These are phyloP conservation scores for Fusarium sp. DNA, from an alignment of 2,329 filamentous ascomycete species.

Conservation along the genomic window DNA sequence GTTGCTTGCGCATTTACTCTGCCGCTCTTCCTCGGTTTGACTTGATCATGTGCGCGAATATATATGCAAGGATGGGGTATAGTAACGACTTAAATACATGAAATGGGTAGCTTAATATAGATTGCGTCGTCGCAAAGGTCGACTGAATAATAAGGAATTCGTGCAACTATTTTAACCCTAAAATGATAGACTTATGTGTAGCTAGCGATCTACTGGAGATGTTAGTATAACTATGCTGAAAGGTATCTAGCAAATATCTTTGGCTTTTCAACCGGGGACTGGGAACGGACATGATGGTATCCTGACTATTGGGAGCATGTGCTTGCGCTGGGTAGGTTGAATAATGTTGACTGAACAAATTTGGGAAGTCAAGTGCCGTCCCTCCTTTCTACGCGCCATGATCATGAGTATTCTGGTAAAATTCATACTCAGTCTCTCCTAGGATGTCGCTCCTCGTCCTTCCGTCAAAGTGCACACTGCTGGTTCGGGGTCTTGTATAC, in stretches of 20 bases:
- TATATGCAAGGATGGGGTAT: neutral
- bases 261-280: no score
- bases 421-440: conserved; percentile 9
- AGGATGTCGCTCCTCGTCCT: no score
- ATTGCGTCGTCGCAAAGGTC: neutral
- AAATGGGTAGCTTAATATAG: neutral
- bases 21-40: conserved; percentile 43
- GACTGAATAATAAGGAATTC: neutral
- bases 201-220: no score
- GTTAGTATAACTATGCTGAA: no score
- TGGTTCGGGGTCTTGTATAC: no score
- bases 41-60: conserved; percentile 6
- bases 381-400: conserved; percentile 12
- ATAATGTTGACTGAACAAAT: conserved; percentile 28
- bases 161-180: fast-evolving
- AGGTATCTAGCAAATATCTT: no score
- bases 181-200: no score
- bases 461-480: no score
- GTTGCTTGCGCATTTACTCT: conserved; percentile 39
- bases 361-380: conserved; percentile 8
- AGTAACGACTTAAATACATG: conserved; percentile 12
- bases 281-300: conserved; percentile 26
- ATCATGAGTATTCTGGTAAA: conserved; percentile 22
- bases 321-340: conserved; percentile 19
- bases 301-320: conserved; percentile 26